Evolutionary conservation across 2,329 filamentous ascomycete genomes (phyloP), one percentile per base, ranked within the genome.

Genomic region (Claviceps maximensis): DNA sequence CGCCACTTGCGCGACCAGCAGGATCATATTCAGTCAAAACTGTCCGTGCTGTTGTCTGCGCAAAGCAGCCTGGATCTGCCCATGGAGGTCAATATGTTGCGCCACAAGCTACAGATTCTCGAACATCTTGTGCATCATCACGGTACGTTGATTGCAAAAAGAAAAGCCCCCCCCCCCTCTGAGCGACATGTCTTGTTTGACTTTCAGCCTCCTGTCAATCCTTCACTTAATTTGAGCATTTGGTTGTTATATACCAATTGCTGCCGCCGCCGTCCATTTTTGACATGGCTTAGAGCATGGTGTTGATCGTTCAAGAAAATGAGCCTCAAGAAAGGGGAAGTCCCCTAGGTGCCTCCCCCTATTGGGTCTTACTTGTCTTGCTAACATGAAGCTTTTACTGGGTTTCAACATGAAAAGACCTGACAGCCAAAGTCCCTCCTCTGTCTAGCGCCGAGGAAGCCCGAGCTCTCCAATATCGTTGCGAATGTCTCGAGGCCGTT

Each of bases 381-480:
- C 54, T 55, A 50, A 57, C 44, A 29, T 19, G 27, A 29, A 36
- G 27, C 33, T 31, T 45, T 44, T 38, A 3, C 10, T 52, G 1
- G 10, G 9, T 47, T 25, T 21, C 15, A 17, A n/a, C 42, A 10
- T 44, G 33, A 52, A 44, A 57, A 67, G 63, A 62, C 56, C 59
- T 63, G 52, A 42, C 58, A 25, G 61, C 63, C 48, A 61, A 57
- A 56, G 61, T 74, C 48, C 71, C 73, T 25, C 66, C 71, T 56
- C 64, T 79, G 52, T 80, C 76, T 51, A 75, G 79, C 57, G 69
- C 73, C 25, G 78, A 81, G 63, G 78, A 81, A 62, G 78, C 78
- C 27, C 71, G 78, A 53, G 69, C 71, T 40, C 65, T 80, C 51
- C 78, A 81, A 62, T 78, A 80, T 59, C 74, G 74, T 58, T 80